Evolutionary conservation across 805 yeast species (phyloP).

Genomic region (Wickerhamiella australiensis): DNA sequence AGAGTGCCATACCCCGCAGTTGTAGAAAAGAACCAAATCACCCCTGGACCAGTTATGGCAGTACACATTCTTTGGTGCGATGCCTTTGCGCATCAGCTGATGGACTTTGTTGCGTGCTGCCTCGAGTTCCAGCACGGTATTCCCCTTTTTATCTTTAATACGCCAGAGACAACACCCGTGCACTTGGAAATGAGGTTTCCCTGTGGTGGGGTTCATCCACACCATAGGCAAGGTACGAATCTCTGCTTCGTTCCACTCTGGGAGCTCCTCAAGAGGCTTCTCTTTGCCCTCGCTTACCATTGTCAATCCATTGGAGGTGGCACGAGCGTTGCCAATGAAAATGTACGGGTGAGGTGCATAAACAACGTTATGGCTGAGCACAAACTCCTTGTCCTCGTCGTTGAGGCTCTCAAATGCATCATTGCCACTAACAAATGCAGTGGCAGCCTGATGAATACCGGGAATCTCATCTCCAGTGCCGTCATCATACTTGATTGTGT

Average conservation of each 20-base stretch:
- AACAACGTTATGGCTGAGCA: constrained; percentile 64
- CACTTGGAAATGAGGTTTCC: constrained; percentile 69
- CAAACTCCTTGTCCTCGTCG: constrained; percentile 60
- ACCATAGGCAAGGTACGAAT: constrained; percentile 72
- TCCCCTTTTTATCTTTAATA: constrained; percentile 46
- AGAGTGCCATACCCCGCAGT: constrained; percentile 84
- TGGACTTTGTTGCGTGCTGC: constrained; percentile 66
- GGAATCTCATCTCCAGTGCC: constrained; percentile 53
- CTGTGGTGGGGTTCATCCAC: constrained; percentile 85
- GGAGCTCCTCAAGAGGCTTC: constrained; percentile 50
- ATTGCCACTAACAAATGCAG: constrained; percentile 80
- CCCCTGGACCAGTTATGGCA: constrained; percentile 78
- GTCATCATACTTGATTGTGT: constrained; percentile 51
- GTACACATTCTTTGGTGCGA: constrained; percentile 58
- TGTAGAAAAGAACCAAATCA: constrained; percentile 74
- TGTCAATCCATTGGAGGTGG: constrained; percentile 76
- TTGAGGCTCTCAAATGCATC: constrained; percentile 57
- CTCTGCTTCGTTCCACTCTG: constrained; percentile 72
- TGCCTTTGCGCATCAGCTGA: constrained; percentile 73
- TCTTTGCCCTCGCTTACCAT: constrained; percentile 76
- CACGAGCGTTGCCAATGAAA: constrained; percentile 65
- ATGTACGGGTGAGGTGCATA: constrained; percentile 92
- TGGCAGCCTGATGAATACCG: constrained; percentile 52
- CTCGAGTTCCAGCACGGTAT: constrained; percentile 43
- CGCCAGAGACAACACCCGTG: constrained; percentile 79